Evolutionary conservation across 2,329 filamentous ascomycete species (phyloP), one percentile per base, ranked within the genome.

Genomic region (Pseudofabraea citricarpa): DNA sequence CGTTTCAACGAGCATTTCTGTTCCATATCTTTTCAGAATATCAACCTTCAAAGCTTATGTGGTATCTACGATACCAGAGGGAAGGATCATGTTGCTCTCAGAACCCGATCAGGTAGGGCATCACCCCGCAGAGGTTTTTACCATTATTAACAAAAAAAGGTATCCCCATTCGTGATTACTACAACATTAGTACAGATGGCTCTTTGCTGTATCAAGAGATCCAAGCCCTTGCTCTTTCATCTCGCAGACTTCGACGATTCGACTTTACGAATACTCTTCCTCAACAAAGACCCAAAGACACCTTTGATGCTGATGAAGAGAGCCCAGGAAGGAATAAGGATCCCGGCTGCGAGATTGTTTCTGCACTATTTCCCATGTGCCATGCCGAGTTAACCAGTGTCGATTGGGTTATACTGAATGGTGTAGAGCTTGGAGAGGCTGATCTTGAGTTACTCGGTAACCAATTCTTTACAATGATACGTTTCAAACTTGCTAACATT

Each of bases 1-100:
- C 75, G 84, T 31, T 87, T 85, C 61, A 87, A 87, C 55, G 81
- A 87, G 55, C 75, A 71, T 1, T 87, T 87, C 59, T 69, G 69
- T 21, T 78, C 79, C 1, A 79, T 87, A 18, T 87, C 83, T 0
- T 87, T 87, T 56, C 74, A 73, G 21, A 74, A 75, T 29, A 73
- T 86, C 36, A 74, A 72, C 49, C 64, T 87, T n/a, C 81, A 86
- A 56, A 64, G 68, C 22, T 62, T 87, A n/a, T 81, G 85, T 51
- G 73, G 75, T 12, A 57, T 81, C 19, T 68, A 72, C 44, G 83
- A 87, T 57, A 56, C 65, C 2, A 72, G 77, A 59, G 83, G 81
- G 0, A 64, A 66, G 7, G 83, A 87, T 55, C 72, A 78, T 53
- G 76, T 85, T 41, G 80, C 79, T 40, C 69, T 73, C 29, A 71